Conservation (phyloP, 345 rosid genomes). For the Rhodamnia rubescens region DNA sequence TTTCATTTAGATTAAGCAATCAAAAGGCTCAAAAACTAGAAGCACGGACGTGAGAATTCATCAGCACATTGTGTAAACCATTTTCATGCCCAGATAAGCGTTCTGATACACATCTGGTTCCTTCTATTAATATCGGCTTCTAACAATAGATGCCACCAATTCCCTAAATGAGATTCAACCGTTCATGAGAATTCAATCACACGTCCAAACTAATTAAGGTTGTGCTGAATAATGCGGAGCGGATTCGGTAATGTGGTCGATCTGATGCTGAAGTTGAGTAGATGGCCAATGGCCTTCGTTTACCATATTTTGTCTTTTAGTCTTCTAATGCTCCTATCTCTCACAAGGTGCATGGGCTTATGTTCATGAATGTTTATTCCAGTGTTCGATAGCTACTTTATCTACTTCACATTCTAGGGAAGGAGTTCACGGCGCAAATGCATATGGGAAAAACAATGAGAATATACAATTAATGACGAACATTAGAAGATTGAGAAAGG, state of each 20-base stretch:
- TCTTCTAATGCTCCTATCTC: neutral
- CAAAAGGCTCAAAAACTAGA: neutral
- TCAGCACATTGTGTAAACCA: neutral
- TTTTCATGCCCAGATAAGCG: neutral
- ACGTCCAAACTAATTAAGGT: neutral
- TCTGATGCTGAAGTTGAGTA: neutral
- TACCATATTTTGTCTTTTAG: neutral
- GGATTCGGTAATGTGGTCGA: neutral
- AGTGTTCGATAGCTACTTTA: neutral
- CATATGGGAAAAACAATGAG: neutral
- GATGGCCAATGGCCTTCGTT: neutral
- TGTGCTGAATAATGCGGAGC: neutral
- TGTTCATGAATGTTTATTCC: neutral
- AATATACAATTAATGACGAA: neutral
- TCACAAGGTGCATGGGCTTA: neutral
- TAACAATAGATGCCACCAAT: neutral
- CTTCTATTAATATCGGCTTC: neutral
- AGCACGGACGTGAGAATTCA: neutral
- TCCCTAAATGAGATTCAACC: neutral
- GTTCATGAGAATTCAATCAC: neutral
- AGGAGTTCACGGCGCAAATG: neutral
- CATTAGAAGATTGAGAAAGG: neutral
- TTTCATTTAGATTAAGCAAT: neutral
- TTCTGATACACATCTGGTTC: neutral
- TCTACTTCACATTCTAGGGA: neutral